A percentile compares a stretch with the other conserved stretches of the same genome.
Conservation (phyloP, 257 asterid genomes). For the Nicotiana otophora region DNA sequence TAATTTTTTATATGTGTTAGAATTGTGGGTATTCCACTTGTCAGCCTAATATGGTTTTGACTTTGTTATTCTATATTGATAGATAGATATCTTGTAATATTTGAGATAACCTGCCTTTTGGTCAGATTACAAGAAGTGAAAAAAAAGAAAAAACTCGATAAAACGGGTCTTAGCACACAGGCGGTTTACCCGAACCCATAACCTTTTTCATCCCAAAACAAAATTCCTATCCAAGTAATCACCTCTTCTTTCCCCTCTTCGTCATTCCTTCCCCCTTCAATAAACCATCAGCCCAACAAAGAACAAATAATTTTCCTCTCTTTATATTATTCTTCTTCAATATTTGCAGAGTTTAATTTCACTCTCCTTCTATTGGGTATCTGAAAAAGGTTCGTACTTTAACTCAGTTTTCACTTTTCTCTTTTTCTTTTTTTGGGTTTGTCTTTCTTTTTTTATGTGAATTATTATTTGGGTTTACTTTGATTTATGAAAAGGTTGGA, state of each 20-base stretch:
- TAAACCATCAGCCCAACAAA: not conserved
- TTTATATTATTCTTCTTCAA: not conserved
- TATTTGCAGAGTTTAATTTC: not conserved
- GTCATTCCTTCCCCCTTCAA: not conserved
- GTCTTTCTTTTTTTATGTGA: not conserved
- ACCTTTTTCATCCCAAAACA: too few relatives aligned
- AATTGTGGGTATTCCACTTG: too few relatives aligned
- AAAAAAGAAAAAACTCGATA: not conserved
- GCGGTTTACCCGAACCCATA: not conserved
- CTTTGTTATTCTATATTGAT: too few relatives aligned
- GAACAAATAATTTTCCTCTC: not conserved
- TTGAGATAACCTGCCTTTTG: too few relatives aligned
- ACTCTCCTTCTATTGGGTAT: not conserved
- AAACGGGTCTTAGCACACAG: not conserved
- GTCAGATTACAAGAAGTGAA: too few relatives aligned
- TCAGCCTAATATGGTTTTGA: too few relatives aligned
- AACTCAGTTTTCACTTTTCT: not conserved
- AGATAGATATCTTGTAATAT: too few relatives aligned
- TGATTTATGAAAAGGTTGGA: not conserved
- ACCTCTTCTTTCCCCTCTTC: not conserved
- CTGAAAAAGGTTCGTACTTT: not conserved
- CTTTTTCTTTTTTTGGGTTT: not conserved
- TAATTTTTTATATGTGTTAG: too few relatives aligned
- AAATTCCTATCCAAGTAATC: too few relatives aligned
- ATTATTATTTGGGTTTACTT: not conserved